These are phyloP conservation scores for Nothopassalora personata DNA, from an alignment of 2,329 filamentous ascomycete genomes.

Conservation along the genomic window DNA sequence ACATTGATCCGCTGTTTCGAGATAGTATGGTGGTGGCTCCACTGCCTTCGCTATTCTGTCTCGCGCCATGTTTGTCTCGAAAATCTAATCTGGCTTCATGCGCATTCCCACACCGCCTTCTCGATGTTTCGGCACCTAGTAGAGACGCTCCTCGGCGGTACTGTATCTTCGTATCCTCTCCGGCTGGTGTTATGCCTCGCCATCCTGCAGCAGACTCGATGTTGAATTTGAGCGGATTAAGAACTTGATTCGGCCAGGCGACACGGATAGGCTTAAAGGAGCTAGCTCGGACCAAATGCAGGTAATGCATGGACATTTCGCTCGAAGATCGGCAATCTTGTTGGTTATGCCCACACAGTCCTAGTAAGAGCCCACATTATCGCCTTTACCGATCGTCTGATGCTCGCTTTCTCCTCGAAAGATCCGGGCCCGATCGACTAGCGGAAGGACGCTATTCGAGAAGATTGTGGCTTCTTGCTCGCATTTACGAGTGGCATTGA, in stretches of 20 bases:
- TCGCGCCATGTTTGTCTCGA: conserved; percentile 42
- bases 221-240: conserved; percentile 43
- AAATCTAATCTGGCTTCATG: conserved; percentile 44
- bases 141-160: conserved; percentile 46
- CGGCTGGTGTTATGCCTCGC: conserved; percentile 45
- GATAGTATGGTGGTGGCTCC: conserved; percentile 42
- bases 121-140: conserved; percentile 47
- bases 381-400: too few species aligned
- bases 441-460: conserved; percentile 33
- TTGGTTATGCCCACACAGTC: conserved; percentile 39
- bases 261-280: conserved; percentile 48
- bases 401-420: conserved; percentile 31
- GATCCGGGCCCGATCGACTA: conserved; percentile 39
- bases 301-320: conserved; percentile 24
- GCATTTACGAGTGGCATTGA: conserved; percentile 10
- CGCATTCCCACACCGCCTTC: conserved; percentile 33
- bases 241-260: conserved; percentile 40
- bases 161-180: too few species aligned
- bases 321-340: conserved; percentile 38
- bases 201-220: conserved; percentile 42
- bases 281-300: conserved; percentile 43
- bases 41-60: conserved; percentile 42
- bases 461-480: conserved; percentile 22
- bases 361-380: conserved; percentile 38
- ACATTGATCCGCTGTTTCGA: conserved; percentile 40